These are phyloP conservation scores for Fusarium odoratissimum DNA, from an alignment of 2,329 filamentous ascomycete genomes.

Conservation along the genomic window DNA sequence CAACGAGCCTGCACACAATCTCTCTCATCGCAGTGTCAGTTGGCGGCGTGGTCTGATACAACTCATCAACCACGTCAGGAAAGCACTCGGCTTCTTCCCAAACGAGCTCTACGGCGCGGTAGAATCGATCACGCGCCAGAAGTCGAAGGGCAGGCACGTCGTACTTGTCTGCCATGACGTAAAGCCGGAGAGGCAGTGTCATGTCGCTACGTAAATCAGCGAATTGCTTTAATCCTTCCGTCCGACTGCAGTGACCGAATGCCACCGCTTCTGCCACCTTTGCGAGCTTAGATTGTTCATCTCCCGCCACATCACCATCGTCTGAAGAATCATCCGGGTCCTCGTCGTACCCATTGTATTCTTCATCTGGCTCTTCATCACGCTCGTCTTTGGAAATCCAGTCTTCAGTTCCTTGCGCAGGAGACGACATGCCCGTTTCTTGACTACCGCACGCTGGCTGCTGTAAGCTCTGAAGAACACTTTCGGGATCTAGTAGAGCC, in stretches of 20 bases:
- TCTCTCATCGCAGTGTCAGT: constrained; percentile 17
- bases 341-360: constrained; percentile 24
- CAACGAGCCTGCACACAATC: constrained; percentile 30
- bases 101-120: constrained; percentile 28
- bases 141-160: constrained; percentile 48
- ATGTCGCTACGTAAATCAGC: constrained; percentile 3
- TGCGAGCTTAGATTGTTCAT: not conserved
- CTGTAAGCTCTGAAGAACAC: not conserved
- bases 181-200: constrained; percentile 43
- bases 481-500: not conserved
- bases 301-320: accelerated
- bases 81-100: constrained; percentile 19
- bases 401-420: not conserved
- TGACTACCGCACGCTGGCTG: constrained; percentile 2
- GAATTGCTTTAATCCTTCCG: not conserved
- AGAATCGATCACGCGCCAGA: constrained; percentile 48
- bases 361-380: constrained; percentile 24
- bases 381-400: not conserved
- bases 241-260: not conserved
- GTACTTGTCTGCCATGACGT: constrained; percentile 53
- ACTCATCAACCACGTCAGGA: constrained; percentile 17
- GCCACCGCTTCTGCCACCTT: not conserved
- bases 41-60: constrained; percentile 11
- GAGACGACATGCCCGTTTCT: too few species aligned
- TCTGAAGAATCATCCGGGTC: accelerated